phyloP scores from a whole-genome alignment of 768 basidiomycete genomes.

The Epithele typhae region DNA sequence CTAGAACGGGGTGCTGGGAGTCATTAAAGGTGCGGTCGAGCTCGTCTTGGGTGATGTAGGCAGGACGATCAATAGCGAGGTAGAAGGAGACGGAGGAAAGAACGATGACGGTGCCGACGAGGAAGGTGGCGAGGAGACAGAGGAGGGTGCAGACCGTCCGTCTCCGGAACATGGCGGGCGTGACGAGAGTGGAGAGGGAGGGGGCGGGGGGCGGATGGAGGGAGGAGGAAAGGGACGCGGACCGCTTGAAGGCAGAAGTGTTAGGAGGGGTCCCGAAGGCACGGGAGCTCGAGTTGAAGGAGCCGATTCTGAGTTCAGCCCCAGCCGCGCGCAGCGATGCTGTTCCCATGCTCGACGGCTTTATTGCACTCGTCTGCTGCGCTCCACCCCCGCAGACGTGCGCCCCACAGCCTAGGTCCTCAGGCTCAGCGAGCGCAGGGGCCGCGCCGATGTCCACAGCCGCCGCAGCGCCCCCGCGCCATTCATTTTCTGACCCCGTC shows the following conservation, averaged over 20 bases:
- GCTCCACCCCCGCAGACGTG: too few species aligned
- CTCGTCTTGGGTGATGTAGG: conserved; percentile 78
- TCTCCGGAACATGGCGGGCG: conserved; percentile 37
- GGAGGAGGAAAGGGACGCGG: conserved; percentile 4
- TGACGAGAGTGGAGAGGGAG: conserved; percentile 13
- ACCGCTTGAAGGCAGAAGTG: background rate
- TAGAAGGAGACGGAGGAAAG: conserved; percentile 90
- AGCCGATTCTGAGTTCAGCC: too few species aligned
- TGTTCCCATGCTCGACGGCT: too few species aligned
- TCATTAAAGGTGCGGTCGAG: conserved; percentile 52
- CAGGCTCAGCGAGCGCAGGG: too few species aligned
- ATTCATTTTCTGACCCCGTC: too few species aligned
- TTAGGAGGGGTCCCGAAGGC: too few species aligned
- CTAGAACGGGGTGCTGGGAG: conserved; percentile 38
- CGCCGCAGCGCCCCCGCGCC: too few species aligned
- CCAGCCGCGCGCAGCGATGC: too few species aligned
- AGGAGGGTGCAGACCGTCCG: conserved; percentile 45
- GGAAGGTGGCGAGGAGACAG: conserved; percentile 65
- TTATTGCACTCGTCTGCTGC: too few species aligned
- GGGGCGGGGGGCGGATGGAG: conserved; percentile 6
- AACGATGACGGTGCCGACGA: conserved; percentile 85
- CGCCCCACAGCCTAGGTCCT: too few species aligned
- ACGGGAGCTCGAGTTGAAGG: too few species aligned
- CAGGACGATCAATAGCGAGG: conserved; percentile 71
- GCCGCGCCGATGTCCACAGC: too few species aligned